A percentile compares a stretch with the other conserved stretches of the same genome.
Conservation (phyloP, 2,329 filamentous ascomycete genomes). For the Dactylellina leptospora region DNA sequence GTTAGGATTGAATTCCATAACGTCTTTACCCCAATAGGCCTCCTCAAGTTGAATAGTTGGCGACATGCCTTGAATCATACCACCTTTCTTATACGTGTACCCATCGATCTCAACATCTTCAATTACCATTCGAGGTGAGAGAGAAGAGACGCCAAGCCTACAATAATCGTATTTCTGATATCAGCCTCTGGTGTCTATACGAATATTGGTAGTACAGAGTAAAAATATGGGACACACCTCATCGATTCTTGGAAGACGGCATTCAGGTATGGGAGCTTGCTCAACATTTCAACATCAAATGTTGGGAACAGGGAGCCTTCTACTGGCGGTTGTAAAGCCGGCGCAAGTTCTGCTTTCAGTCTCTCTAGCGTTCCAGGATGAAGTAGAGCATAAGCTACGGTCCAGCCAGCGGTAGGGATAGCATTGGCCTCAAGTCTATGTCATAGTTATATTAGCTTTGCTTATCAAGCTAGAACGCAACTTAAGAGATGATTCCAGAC, state of each 20-base stretch:
- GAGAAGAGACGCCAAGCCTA: slow-evolving; percentile 34
- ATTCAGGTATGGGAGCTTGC: slow-evolving; percentile 27
- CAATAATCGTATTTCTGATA: neutral
- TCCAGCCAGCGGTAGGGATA: slow-evolving; percentile 26
- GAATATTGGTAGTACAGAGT: too few species aligned
- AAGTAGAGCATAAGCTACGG: slow-evolving; percentile 12
- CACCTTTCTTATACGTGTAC: slow-evolving; percentile 43
- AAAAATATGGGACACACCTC: slow-evolving; percentile 11
- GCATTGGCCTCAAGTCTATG: slow-evolving; percentile 41
- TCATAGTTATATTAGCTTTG: too few species aligned
- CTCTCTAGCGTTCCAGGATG: slow-evolving; percentile 17
- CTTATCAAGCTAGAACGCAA: too few species aligned
- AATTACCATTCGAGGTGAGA: slow-evolving; percentile 39
- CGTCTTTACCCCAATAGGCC: slow-evolving; percentile 41
- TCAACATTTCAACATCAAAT: slow-evolving; percentile 28
- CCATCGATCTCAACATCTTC: slow-evolving; percentile 49
- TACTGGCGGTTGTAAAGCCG: neutral
- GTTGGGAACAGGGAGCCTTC: slow-evolving; percentile 23
- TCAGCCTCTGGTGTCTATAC: too few species aligned
- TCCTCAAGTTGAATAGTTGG: slow-evolving; percentile 29
- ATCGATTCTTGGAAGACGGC: slow-evolving; percentile 36
- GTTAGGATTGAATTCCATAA: slow-evolving; percentile 25
- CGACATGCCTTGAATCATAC: slow-evolving; percentile 34
- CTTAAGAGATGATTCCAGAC: too few species aligned
- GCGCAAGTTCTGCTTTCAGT: slow-evolving; percentile 15